Conservation (phyloP, 1,139 yeast genomes). For the Nakaseomyces bracarensis region DNA sequence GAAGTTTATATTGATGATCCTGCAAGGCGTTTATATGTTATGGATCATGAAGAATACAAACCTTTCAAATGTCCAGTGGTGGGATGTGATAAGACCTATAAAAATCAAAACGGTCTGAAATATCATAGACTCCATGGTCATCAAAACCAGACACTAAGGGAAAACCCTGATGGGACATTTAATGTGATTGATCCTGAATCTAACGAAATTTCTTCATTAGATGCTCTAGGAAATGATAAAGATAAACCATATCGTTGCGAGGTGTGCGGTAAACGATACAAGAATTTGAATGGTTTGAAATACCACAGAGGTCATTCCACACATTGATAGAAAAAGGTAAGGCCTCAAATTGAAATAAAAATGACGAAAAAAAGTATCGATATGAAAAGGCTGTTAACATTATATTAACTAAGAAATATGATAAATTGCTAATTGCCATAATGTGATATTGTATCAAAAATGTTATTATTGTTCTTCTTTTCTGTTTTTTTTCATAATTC, state of each 20-base stretch:
- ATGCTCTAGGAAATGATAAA: slow-evolving; percentile 73
- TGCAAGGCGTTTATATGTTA: slow-evolving; percentile 84
- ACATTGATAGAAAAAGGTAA: slow-evolving; percentile 41
- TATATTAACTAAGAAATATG: too few relatives aligned
- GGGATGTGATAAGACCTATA: slow-evolving; percentile 95
- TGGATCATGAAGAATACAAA: slow-evolving; percentile 85
- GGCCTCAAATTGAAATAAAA: background rate
- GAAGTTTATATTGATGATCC: slow-evolving; percentile 81
- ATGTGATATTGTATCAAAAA: too few relatives aligned
- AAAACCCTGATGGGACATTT: slow-evolving; percentile 88
- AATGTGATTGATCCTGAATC: slow-evolving; percentile 90
- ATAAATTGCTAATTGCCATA: too few relatives aligned
- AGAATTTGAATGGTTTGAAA: slow-evolving; percentile 90
- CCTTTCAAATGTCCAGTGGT: slow-evolving; percentile 97
- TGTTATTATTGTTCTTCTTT: background rate
- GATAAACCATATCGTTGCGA: slow-evolving; percentile 98
- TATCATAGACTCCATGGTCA: slow-evolving; percentile 96
- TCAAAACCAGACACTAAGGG: slow-evolving; percentile 85
- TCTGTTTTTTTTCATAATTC: background rate
- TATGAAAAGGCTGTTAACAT: background rate
- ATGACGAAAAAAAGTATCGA: background rate
- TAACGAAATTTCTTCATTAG: slow-evolving; percentile 39
- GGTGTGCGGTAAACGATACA: slow-evolving; percentile 94
- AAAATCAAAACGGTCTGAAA: slow-evolving; percentile 93
- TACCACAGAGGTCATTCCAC: slow-evolving; percentile 97